Evolutionary conservation across 2,329 filamentous ascomycete genomes (phyloP).

Genomic region (Bipolaris cookei): DNA sequence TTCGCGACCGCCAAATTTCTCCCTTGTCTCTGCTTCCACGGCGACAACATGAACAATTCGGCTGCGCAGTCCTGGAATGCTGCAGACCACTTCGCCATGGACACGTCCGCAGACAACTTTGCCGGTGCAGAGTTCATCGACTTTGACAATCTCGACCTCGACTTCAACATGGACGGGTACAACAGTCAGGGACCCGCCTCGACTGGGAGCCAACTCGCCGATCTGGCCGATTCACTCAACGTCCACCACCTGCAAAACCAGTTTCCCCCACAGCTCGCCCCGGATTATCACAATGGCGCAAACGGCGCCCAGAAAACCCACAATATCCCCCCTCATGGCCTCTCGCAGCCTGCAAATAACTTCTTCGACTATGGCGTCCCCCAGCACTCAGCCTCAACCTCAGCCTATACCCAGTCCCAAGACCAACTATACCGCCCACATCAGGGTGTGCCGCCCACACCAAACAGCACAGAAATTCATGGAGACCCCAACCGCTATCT

Average conservation of each 20-base stretch:
- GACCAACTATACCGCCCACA: conserved; percentile 57
- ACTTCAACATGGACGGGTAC: conserved; percentile 40
- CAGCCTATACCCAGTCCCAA: conserved; percentile 51
- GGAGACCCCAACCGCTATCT: conserved; percentile 63
- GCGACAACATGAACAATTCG: conserved; percentile 43
- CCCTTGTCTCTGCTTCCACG: conserved; percentile 14
- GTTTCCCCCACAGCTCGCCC: conserved; percentile 36
- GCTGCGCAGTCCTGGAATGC: conserved; percentile 48
- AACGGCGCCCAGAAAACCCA: conserved; percentile 24
- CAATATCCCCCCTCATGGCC: conserved; percentile 20
- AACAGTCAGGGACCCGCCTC: conserved; percentile 25
- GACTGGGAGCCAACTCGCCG: conserved; percentile 37
- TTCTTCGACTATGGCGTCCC: conserved; percentile 48
- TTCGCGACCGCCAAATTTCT: conserved; percentile 18
- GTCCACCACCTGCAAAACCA: conserved; percentile 43
- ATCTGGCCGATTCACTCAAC: conserved; percentile 43
- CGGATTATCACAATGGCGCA: conserved; percentile 33
- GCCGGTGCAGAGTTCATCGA: conserved; percentile 52
- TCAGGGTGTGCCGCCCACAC: conserved; percentile 75
- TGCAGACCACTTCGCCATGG: conserved; percentile 51
- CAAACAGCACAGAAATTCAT: conserved; percentile 79
- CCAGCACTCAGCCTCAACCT: conserved; percentile 45
- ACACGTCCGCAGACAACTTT: conserved; percentile 51
- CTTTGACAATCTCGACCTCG: conserved; percentile 43
- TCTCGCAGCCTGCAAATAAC: conserved; percentile 30